Base-by-base conservation (phyloP, 116 monocot species). In the Posidonia oceanica region DNA sequence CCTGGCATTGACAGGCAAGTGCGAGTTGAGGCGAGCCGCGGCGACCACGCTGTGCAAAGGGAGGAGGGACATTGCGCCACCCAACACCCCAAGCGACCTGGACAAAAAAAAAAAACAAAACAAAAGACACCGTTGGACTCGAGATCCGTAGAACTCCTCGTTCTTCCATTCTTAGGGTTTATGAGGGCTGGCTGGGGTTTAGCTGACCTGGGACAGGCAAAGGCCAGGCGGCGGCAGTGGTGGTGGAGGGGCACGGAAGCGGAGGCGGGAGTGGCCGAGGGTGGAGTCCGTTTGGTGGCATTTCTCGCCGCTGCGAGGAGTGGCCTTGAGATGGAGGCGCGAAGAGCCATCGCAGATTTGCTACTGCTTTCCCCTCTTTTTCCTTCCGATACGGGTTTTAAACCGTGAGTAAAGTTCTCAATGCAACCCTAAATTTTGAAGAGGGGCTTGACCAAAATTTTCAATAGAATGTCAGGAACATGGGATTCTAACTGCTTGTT, bases 1-100 rank as follows among this genome's bases (percentile, higher is more conserved):
- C 67, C 90, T 81, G 54, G 79, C 85, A 76, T 82, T 83, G 71
- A 74, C 78, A 5, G 86, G 85, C 41, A 90, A 76, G 75, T 94
- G 85, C 14, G 90, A 85, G n/a, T 87, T 90, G 22, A 94, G 84
- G 36, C 87, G 75, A n/a, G 86, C 69, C 20, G 58, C 72, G 23
- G 78, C 74, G 44, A 79, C 79, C 64, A 63, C 86, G 75, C 78
- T 79, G 75, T 74, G 74, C 52, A 79, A 58, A 21, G 79, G 75
- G 2, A 79, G 59, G n/a, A 79, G 75, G 22, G 79, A 79, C 56
- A 70, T 64, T 13, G 44, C 63, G 42, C 71, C 69, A 10, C 71
- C 79, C 16, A 79, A 42, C 36, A 41, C 66, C 11, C 52, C 74
- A 53, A 65, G n/a, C 13, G 75, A 56, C 75, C 79, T 79, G 71